Base-by-base conservation (phyloP, 179 eudicot species). In the Amaranthus tricolor region DNA sequence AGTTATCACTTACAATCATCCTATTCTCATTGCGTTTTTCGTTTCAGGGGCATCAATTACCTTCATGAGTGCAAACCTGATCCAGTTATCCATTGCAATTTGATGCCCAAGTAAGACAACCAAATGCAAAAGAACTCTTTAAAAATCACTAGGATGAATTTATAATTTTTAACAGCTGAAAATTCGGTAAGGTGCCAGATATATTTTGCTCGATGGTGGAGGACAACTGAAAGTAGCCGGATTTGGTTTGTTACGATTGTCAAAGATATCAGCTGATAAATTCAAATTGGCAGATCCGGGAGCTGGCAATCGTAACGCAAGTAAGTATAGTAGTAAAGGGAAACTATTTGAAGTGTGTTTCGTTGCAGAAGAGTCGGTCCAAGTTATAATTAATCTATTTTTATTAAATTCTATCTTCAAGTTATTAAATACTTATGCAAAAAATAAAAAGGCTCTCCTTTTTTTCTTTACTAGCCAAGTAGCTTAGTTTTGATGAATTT, bases 111-210 rank as follows among this genome's bases (percentile, higher is more conserved):
- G 99, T 95, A 95, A 88, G 95, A 88, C 76, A 80, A 88, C 87
- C 84, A 81, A 78, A 82, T 86, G 83, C 87, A 85, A 75, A 74
- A 84, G 86, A 76, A 74, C 49, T 43, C 67, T 50, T 68, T 76
- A 62, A 61, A 68, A 77, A 66, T 52, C 43, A 31, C n/a, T 64
- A 9, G 16, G 71, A 62, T 80, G 55, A 57, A 77, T 44, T 60
- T 74, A 72, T 73, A 54, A 67, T 78, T 76, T 88, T 85, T 91
- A 91, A 89, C 86, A 85, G 80, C 83, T 85, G 80, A 87, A 88
- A 84, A 77, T 85, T 87, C 83, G 88, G 90, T 91, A 93, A 95
- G 99, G 99, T 95, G 99, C 91, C 99, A 95, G 99, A 91, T 93
- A 95, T 95, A 86, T 95, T 91, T 95, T 95, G 96, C 99, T 95